Base-by-base conservation (phyloP, 345 rosid genomes). In the Gossypium mustelinum region DNA sequence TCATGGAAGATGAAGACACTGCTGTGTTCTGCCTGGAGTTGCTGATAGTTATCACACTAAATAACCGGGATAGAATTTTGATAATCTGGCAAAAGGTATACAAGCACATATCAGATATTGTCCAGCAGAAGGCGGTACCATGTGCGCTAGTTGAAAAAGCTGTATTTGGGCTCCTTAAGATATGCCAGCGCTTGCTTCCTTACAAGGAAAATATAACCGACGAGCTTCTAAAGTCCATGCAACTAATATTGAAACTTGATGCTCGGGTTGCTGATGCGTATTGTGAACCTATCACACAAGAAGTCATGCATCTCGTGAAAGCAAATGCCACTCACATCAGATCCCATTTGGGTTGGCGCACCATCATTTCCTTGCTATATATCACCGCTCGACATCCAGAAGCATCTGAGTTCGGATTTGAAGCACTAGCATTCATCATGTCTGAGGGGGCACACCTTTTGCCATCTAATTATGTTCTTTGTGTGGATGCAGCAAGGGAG, bases 381-480 rank as follows among this genome's bases (percentile, higher is more conserved):
- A 87, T 86, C 79, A 87, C 97, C 27, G 93, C 97, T 65, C 85
- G 89, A 34, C 97, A 91, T 81, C 97, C 92, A 70, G 97, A 91
- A 83, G 93, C 97, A 22, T 87, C 93, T 51, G 89, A 87, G 66
- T 77, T 85, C 8, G 97, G 97, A 70, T 91, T 89, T n/a, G 89
- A 89, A 67, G 81, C 90, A 14, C 81, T 91, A 7, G 61, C 79
- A 72, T 91, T 89, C 76, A 85, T 89, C 59, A 91, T 91, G 93
- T 79, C 84, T 20, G 92, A 89, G 48, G 97, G 90, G 43, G 84
- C 85, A 24, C 85, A 89, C 75, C 67, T 91, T 63, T 79, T 85
- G 71, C 92, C 93, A 29, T 80, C 90, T 45, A 91, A 91, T 82
- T 91, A 80, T 59, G 73, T 82, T 73, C 88, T 89, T 59, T 91